Conservation (phyloP, 176 grass and related monocot species). For the Otatea glauca region DNA sequence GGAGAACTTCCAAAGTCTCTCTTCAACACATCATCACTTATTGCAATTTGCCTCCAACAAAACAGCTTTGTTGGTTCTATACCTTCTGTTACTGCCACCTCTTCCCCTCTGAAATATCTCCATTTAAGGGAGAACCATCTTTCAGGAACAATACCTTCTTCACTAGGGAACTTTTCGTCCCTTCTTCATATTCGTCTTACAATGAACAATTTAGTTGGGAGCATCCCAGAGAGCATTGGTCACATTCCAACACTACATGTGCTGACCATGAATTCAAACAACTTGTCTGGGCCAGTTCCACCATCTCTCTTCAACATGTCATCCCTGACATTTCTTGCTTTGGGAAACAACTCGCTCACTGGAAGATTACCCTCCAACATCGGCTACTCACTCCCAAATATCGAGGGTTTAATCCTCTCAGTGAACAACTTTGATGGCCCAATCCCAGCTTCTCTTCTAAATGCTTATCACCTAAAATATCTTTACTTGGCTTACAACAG, state of each 20-base stretch:
- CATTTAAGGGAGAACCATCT: constrained; percentile 41
- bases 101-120: constrained; percentile 13
- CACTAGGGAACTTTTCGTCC: constrained; percentile 56
- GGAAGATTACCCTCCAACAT: constrained; percentile 13
- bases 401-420: constrained; percentile 22
- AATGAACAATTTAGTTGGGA: constrained; percentile 42
- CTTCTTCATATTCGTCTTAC: constrained; percentile 38
- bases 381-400: constrained; percentile 32
- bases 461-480: background rate
- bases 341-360: constrained; percentile 28
- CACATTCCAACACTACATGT: constrained; percentile 21
- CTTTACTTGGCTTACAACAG: constrained; percentile 33
- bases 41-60: constrained; percentile 36
- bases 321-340: constrained; percentile 11
- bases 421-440: constrained; percentile 41
- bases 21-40: constrained; percentile 38
- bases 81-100: constrained; percentile 19
- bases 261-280: constrained; percentile 24
- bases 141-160: constrained; percentile 51
- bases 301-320: constrained; percentile 46
- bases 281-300: constrained; percentile 44
- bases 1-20: constrained; percentile 58
- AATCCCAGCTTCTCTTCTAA: constrained; percentile 53
- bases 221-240: constrained; percentile 56
- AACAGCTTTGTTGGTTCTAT: constrained; percentile 39